A percentile compares a stretch with the other conserved stretches of the same genome.
Evolutionary conservation across 148 eudicot genomes (phyloP).

Genomic region (Cornus suecica): DNA sequence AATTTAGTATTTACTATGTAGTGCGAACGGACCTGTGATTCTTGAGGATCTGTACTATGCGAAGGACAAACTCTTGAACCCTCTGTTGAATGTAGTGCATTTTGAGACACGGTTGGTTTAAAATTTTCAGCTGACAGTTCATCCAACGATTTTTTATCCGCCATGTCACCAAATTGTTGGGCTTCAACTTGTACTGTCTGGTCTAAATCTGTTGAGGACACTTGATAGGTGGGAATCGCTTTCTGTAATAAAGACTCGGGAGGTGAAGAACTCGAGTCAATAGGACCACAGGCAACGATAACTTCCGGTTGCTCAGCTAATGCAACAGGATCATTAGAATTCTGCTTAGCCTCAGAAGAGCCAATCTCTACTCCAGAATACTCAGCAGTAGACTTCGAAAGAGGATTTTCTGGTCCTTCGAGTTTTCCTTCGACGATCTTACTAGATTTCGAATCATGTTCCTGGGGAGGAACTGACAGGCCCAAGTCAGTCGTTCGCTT

Average conservation of each 20-base stretch:
- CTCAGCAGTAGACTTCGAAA: background rate
- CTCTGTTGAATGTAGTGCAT: background rate
- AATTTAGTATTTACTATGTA: background rate
- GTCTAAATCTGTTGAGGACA: background rate
- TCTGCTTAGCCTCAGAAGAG: background rate
- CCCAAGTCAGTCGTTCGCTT: background rate
- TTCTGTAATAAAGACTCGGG: background rate
- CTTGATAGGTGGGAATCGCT: background rate
- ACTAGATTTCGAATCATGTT: background rate
- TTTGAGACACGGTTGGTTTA: background rate
- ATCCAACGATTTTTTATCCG: background rate
- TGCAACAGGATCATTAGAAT: conserved; percentile 8
- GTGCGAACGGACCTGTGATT: background rate
- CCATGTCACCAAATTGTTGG: conserved; percentile 9
- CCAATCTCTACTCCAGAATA: conserved; percentile 7
- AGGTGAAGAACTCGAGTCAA: conserved; percentile 18
- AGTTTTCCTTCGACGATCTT: background rate
- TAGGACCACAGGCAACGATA: conserved; percentile 14
- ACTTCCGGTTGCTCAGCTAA: background rate
- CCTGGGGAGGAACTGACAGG: conserved; percentile 9
- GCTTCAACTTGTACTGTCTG: background rate
- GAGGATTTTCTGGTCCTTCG: conserved; percentile 3
- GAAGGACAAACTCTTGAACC: background rate
- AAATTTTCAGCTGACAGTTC: background rate
- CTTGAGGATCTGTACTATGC: conserved; percentile 8